These are phyloP conservation scores for Umbelopsis isabellina DNA, from an alignment of 192 early-diverging fungal genomes.

Conservation along the genomic window DNA sequence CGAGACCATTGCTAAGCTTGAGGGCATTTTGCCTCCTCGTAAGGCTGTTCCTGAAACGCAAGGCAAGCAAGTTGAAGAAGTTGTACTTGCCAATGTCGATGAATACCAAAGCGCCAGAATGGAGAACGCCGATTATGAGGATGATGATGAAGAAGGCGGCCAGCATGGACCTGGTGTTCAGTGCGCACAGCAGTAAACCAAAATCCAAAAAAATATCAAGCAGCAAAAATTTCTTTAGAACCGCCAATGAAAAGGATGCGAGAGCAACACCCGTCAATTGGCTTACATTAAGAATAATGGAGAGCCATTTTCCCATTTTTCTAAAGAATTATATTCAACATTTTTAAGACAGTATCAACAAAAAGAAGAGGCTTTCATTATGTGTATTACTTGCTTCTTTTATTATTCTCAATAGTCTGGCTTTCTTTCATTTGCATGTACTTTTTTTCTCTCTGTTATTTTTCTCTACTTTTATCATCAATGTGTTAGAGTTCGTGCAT, in stretches of 20 bases:
- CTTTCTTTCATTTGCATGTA: slow-evolving; percentile 18
- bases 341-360: slow-evolving; percentile 7
- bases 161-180: slow-evolving; percentile 36
- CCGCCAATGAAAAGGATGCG: neutral
- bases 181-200: slow-evolving; percentile 38
- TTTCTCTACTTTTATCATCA: slow-evolving; percentile 10
- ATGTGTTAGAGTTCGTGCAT: slow-evolving; percentile 22
- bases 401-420: slow-evolving; percentile 9
- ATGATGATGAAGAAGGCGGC: slow-evolving; percentile 35
- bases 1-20: slow-evolving; percentile 74
- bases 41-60: slow-evolving; percentile 52
- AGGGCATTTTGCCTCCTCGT: slow-evolving; percentile 82
- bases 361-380: neutral
- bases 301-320: neutral
- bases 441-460: slow-evolving; percentile 3
- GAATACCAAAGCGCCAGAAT: slow-evolving; percentile 29
- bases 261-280: neutral
- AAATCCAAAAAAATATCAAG: neutral
- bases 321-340: neutral
- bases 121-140: slow-evolving; percentile 17
- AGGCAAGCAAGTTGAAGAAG: slow-evolving; percentile 78
- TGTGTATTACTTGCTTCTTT: slow-evolving; percentile 21
- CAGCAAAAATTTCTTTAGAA: slow-evolving; percentile 1
- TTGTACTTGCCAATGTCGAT: slow-evolving; percentile 60
- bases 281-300: slow-evolving; percentile 4